Conservation (phyloP, 1,284 basidiomycete species). For the Cryptococcus sp. region DNA sequence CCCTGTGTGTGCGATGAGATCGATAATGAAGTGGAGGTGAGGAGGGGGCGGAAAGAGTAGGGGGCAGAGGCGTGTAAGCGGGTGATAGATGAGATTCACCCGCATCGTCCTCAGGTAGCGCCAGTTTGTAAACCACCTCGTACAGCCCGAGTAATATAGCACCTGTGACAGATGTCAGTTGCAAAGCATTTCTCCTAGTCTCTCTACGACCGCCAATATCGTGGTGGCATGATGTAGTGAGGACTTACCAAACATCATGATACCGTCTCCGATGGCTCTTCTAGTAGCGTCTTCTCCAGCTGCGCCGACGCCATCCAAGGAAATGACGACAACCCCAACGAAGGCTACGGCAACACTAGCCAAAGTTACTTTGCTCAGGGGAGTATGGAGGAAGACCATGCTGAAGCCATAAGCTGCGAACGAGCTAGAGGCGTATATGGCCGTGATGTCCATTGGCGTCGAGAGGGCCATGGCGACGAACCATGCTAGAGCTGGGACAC, state of each 20-base stretch:
- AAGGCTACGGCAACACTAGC: slow-evolving; percentile 49
- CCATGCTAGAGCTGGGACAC: slow-evolving; percentile 43
- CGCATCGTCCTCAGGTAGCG: slow-evolving; percentile 48
- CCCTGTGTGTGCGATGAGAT: neutral
- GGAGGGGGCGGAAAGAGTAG: slow-evolving; percentile 1
- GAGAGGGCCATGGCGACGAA: slow-evolving; percentile 44
- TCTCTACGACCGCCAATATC: neutral
- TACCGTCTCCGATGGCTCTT: slow-evolving; percentile 45
- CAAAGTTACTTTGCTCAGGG: slow-evolving; percentile 41
- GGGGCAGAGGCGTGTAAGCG: slow-evolving; percentile 14
- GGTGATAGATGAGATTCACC: slow-evolving; percentile 18
- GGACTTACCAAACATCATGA: slow-evolving; percentile 49
- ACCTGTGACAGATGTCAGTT: slow-evolving; percentile 29
- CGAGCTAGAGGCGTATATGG: slow-evolving; percentile 44
- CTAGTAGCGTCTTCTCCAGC: slow-evolving; percentile 20
- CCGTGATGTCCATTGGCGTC: slow-evolving; percentile 45
- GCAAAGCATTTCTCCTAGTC: neutral
- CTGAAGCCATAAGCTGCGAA: slow-evolving; percentile 50
- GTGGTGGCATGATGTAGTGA: neutral
- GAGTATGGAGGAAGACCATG: slow-evolving; percentile 43
- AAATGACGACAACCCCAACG: slow-evolving; percentile 46
- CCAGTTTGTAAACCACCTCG: slow-evolving; percentile 53
- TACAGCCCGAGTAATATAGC: slow-evolving; percentile 51
- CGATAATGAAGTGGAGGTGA: slow-evolving; percentile 1
- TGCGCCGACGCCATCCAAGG: slow-evolving; percentile 33